Evolutionary conservation across 2,329 filamentous ascomycete genomes (phyloP).

Genomic region (Aspergillus oerlinghausenensis): DNA sequence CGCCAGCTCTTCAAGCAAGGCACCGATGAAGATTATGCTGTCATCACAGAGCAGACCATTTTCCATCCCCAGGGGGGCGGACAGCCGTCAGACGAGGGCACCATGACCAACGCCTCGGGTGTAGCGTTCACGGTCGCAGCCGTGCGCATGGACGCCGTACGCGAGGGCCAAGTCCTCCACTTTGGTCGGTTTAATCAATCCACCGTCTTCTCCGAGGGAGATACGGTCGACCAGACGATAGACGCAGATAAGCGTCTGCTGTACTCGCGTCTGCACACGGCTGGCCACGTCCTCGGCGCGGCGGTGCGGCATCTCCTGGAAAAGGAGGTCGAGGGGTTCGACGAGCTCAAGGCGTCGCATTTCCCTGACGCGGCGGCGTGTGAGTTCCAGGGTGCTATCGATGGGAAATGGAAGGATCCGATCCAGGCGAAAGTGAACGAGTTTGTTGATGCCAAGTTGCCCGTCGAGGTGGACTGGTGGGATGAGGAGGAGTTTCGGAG

Average conservation of each 20-base stretch:
- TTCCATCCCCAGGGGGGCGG: constrained; percentile 73
- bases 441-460: constrained; percentile 52
- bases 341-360: constrained; percentile 68
- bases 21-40: constrained; percentile 48
- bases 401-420: constrained; percentile 55
- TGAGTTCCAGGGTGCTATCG: constrained; percentile 65
- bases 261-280: constrained; percentile 67
- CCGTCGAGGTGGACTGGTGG: constrained; percentile 65
- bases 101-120: constrained; percentile 40
- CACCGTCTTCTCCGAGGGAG: constrained; percentile 38
- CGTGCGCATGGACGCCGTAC: constrained; percentile 52
- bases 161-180: constrained; percentile 58
- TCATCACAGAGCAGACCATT: constrained; percentile 62
- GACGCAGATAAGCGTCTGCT: constrained; percentile 57
- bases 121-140: constrained; percentile 50
- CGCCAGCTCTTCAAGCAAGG: constrained; percentile 56
- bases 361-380: constrained; percentile 63
- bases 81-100: constrained; percentile 64
- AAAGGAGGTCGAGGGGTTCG: constrained; percentile 50
- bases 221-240: constrained; percentile 53
- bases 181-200: constrained; percentile 52
- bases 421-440: constrained; percentile 62
- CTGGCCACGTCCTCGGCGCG: constrained; percentile 66
- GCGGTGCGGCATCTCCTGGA: constrained; percentile 59
- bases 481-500: constrained; percentile 56